Base-by-base conservation (phyloP, 768 basidiomycete species). In the Pulveroboletus sp. region DNA sequence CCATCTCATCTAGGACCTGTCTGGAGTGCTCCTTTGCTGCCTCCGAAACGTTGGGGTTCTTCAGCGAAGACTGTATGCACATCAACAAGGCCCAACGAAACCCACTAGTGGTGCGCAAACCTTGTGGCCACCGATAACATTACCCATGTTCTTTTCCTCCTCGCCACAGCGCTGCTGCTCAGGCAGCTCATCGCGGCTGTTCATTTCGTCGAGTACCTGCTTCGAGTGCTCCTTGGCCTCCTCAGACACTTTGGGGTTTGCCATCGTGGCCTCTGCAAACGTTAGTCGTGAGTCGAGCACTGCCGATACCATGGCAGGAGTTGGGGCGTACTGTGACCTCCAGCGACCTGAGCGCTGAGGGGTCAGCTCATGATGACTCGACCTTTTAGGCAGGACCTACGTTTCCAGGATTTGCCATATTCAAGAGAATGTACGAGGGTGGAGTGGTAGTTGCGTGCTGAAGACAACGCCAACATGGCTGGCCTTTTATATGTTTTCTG, bases 131-230 rank as follows among this genome's bases (percentile, higher is more conserved):
- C 64, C 46, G 5, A 54, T n/a, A n/a, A 61, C 38, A 28, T 66
- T 63, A 6, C 47, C 50, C 3, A 33, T 17, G 26, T 63, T 59
- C 45, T 46, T 57, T 0, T 39, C 48, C 48, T 56, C 31, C 1
- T 57, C 45, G 10, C 15, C 18, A 17, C 15, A 24, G 18, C 9
- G 38, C 18, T 54, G 50, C 40, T 54, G 52, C 47, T 57, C 55
- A 13, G 49, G 61, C 46, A 55, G 31, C 50, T 57, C 54, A 6
- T 48, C 50, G 7, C 36, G 14, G 15, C 17, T 26, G 35, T 45
- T 51, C 66, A 64, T 54, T 14, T 61, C 58, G n/a, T 62, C 52
- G 33, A 65, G 61, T 21, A 55, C 53, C 27, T 63, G 49, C 43
- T 57, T 56, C 26, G 61, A 69, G 27, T 56, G 58, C 28, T 44